Conservation (phyloP, 2,329 filamentous ascomycete genomes). For the Neodidymelliopsis sp. region DNA sequence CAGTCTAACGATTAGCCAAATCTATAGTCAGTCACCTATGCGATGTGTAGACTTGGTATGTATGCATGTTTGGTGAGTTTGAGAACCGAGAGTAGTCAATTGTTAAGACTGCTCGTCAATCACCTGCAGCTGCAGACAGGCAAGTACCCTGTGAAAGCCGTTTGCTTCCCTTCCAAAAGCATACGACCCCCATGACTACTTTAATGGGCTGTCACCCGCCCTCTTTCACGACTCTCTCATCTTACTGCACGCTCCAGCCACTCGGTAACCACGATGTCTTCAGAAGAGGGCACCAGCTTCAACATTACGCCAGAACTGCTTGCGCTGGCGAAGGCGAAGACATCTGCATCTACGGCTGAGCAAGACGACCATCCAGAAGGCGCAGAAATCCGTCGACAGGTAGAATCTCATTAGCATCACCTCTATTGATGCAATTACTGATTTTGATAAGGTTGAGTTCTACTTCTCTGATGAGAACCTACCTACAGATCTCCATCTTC, state of each 20-base stretch:
- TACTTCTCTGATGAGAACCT: slow-evolving; percentile 61
- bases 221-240: neutral
- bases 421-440: neutral
- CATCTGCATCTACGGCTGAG: neutral
- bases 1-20: too few relatives aligned
- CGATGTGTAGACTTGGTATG: too few relatives aligned
- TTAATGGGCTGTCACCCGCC: neutral
- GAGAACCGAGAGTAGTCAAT: too few relatives aligned
- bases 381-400: slow-evolving; percentile 39
- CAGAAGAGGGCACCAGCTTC: neutral
- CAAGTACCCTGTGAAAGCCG: neutral
- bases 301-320: slow-evolving; percentile 1
- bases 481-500: slow-evolving; percentile 51
- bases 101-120: too few relatives aligned
- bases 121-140: slow-evolving; percentile 4
- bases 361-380: slow-evolving; percentile 38
- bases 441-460: slow-evolving; percentile 53
- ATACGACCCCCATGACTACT: neutral
- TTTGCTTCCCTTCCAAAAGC: slow-evolving; percentile 5
- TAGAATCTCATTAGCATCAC: slow-evolving; percentile 6
- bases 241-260: neutral
- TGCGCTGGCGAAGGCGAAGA: neutral
- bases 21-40: too few relatives aligned
- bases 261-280: neutral
- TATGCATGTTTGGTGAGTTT: too few relatives aligned